phyloP scores from a whole-genome alignment of 768 basidiomycete species.

The Lactifluus pinguis region DNA sequence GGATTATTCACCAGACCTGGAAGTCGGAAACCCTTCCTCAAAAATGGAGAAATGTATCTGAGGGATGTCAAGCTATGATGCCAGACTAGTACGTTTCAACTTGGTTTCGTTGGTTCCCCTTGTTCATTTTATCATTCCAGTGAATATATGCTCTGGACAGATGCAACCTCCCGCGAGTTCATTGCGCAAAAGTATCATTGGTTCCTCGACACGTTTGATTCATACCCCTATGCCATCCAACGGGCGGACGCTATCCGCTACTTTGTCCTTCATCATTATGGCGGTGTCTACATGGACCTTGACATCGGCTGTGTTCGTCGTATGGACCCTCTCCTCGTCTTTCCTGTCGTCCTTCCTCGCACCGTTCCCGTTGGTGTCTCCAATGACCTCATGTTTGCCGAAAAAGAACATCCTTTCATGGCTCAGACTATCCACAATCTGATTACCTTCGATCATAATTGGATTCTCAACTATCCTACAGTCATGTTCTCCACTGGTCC shows the following conservation, averaged over 20 bases:
- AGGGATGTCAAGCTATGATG: conserved; percentile 85
- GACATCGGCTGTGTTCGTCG: conserved; percentile 90
- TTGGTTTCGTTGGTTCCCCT: background rate
- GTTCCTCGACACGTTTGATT: conserved; percentile 91
- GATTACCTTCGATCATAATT: conserved; percentile 84
- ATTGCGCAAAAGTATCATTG: conserved; percentile 82
- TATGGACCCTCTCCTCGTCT: conserved; percentile 77
- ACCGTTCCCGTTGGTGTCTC: conserved; percentile 97
- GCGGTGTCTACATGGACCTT: conserved; percentile 92
- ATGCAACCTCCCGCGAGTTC: conserved; percentile 81
- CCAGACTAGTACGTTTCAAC: conserved; percentile 77
- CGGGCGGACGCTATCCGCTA: conserved; percentile 97
- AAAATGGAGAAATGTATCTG: conserved; percentile 72
- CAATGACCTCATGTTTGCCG: conserved; percentile 93
- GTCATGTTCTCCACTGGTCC: conserved; percentile 99
- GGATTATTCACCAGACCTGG: conserved; percentile 98
- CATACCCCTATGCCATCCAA: conserved; percentile 86
- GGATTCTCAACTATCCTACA: conserved; percentile 95
- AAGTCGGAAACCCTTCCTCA: conserved; percentile 80
- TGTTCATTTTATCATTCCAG: conserved; percentile 33
- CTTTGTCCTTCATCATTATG: conserved; percentile 92
- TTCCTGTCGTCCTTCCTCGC: conserved; percentile 84
- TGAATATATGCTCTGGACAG: conserved; percentile 97
- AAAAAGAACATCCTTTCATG: conserved; percentile 80
- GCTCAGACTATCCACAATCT: conserved; percentile 90